These are phyloP conservation scores for Collybia sordida DNA, from an alignment of 768 basidiomycete genomes.

Conservation along the genomic window DNA sequence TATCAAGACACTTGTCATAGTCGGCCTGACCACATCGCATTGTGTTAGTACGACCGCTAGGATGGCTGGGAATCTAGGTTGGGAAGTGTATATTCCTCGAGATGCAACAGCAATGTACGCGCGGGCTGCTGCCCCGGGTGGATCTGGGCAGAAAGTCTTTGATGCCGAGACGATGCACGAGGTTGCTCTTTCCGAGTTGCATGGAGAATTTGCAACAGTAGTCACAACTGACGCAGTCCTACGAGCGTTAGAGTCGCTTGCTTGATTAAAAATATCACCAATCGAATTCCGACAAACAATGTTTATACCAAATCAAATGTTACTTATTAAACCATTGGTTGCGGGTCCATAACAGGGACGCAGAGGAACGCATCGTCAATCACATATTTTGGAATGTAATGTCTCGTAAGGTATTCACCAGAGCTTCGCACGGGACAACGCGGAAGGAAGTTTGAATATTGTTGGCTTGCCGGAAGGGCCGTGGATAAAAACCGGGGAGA, in stretches of 20 bases:
- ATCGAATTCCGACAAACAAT: too few species aligned
- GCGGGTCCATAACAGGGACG: too few species aligned
- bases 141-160: conserved; percentile 6
- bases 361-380: too few species aligned
- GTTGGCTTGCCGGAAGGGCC: too few species aligned
- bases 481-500: too few species aligned
- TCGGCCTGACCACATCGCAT: conserved; percentile 19
- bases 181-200: conserved; percentile 17
- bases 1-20: conserved; percentile 19
- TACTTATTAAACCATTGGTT: too few species aligned
- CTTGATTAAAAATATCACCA: too few species aligned
- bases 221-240: conserved; percentile 15
- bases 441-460: too few species aligned
- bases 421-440: too few species aligned
- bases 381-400: too few species aligned
- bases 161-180: conserved; percentile 23
- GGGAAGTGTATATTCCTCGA: conserved; percentile 15
- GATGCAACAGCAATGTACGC: conserved; percentile 23
- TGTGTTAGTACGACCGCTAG: conserved; percentile 23
- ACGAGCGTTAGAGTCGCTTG: neutral
- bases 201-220: conserved; percentile 23
- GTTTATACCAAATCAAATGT: too few species aligned
- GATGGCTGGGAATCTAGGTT: conserved; percentile 23
- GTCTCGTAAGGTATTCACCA: too few species aligned
- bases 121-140: conserved; percentile 13